These are phyloP conservation scores for Nicotiana otophora DNA, from an alignment of 257 asterid genomes.

Conservation along the genomic window DNA sequence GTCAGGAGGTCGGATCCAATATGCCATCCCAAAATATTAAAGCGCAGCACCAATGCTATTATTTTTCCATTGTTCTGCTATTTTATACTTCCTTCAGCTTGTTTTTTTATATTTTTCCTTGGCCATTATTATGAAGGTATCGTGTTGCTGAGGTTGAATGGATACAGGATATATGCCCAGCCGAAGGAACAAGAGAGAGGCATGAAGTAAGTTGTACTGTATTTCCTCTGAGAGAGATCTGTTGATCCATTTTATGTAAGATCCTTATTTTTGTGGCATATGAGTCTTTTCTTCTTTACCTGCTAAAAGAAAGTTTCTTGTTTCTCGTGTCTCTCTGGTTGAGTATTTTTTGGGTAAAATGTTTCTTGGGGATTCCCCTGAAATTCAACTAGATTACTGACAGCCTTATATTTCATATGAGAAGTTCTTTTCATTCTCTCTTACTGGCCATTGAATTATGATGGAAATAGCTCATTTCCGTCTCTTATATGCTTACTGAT, in stretches of 20 bases:
- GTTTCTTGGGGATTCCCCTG: neutral
- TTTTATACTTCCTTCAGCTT: constrained; percentile 8
- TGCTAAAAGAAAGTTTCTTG: neutral
- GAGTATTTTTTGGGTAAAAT: neutral
- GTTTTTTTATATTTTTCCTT: neutral
- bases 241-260: neutral
- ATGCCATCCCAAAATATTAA: neutral
- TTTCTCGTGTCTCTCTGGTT: neutral
- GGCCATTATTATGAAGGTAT: constrained; percentile 47
- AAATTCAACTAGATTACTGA: neutral
- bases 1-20: neutral
- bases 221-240: neutral
- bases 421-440: neutral
- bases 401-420: neutral
- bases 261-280: neutral
- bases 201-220: constrained; percentile 50
- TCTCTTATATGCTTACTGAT: neutral
- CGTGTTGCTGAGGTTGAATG: constrained; percentile 96
- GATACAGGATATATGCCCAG: constrained; percentile 56
- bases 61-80: constrained; percentile 6
- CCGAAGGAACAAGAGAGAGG: constrained; percentile 69
- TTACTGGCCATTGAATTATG: neutral
- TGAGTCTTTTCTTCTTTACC: neutral
- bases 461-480: neutral
- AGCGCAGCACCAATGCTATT: neutral